Base-by-base conservation (phyloP, 331 rosid species). In the Saraca asoca region DNA sequence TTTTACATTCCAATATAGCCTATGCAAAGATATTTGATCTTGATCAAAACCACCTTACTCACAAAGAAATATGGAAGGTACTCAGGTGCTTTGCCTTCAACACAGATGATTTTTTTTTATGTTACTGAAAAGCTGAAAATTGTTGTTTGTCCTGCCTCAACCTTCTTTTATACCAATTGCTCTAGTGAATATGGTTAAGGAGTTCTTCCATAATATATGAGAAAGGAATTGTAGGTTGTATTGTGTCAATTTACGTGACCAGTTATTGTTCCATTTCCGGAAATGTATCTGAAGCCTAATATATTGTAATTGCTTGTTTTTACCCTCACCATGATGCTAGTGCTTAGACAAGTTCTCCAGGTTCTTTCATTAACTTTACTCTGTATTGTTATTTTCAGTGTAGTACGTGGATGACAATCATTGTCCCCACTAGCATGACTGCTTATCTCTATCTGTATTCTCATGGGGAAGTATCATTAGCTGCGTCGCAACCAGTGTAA, bases 31-130 rank as follows among this genome's bases (percentile, higher is more conserved):
- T 93, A 61, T 94, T 88, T 66, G 99, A 86, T 69, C 73, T 94
- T 68, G 97, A 94, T 83, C 99, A 88, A 76, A 86, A 79, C 68
- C 99, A 90, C 80, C 87, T 94, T 78, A 86, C 93, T 43, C 85
- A 94, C 84, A 80, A 66, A 54, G 99, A 94, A 72, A 94, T 88
- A 70, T 94, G 99, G 99, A 88, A 86, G 99, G 99, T 94, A 94
- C 51, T 19, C 62, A 64, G 55, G 41, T 75, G 60, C 55, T 63
- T 58, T 62, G n/a, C 75, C 64, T 74, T 66, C 24, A 7, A 35
- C 49, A 50, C 51, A 29, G 70, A 66, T 43, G 55, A 50, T 57
- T 24, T 62, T 35, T 45, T 8, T n/a, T n/a, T n/a, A n/a, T 46
- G 9, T 24, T 24, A 43, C 56, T 58, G 56, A 61, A 20, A 61